Evolutionary conservation across 2,329 filamentous ascomycete genomes (phyloP), one percentile per base, ranked within the genome.

Genomic region (Penicillium corylophilum): DNA sequence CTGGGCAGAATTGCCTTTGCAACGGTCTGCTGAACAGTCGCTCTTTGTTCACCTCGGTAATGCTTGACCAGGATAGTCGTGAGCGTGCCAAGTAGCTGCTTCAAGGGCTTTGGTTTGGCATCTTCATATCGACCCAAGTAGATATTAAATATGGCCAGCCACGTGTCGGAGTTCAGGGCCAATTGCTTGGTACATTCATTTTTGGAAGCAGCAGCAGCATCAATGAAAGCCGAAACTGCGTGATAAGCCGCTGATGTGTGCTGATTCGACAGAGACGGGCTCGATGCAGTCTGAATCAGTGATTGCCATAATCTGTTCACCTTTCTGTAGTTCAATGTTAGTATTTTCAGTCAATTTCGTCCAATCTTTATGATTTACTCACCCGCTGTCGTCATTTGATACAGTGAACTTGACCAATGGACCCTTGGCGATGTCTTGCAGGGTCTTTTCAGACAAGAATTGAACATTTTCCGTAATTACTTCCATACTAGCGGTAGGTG

Each of bases 161-260:
- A 78, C 24, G 61, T 68, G 15, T 65, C 59, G 6, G 65, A 44
- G 3, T 69, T 72, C 2, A 67, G 55, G 23, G 61, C 66, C 48
- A 78, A 59, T 22, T 63, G 46, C 39, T 62, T 66, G 2, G 76
- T 67, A 7, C 57, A 52, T 12, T 64, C 51, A 49, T 63, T 60
- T 26, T 62, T 46, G 12, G 75, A 73, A 12, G 59, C 56, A 15
- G 61, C 50, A 9, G 70, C 68, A 12, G 69, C 65, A 54, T 76
- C 70, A 20, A 79, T 57, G 46, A 76, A 77, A 18, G 71, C 71
- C 50, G 72, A 73, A 24, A 77, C 47, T 6, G 75, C 71, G 67
- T 77, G 78, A 54, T 73, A 76, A 33, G 71, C 70, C 6, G 71
- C 69, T 22, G 71, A 67, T 15, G 69, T 70, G 63, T 79, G 76